Conservation (phyloP, 1,139 yeast species). For the Eremothecium coryli region DNA sequence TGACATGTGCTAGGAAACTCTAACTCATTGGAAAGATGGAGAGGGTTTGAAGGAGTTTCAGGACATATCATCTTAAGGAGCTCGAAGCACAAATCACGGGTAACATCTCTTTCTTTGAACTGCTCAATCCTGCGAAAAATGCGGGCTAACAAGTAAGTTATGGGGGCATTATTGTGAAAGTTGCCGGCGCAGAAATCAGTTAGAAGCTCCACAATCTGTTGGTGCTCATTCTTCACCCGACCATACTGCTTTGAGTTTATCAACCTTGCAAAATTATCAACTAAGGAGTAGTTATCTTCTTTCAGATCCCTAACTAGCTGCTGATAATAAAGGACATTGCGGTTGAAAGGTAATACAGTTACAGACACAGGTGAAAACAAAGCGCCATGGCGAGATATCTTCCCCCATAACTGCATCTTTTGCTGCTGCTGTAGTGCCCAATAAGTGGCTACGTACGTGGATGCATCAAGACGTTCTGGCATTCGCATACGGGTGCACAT, state of each 20-base stretch:
- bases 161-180: conserved; percentile 15
- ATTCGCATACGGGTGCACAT: conserved; percentile 2
- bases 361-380: conserved; percentile 25
- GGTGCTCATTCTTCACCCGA: conserved; percentile 9
- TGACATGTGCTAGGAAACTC: conserved; percentile 15
- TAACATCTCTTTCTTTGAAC: conserved; percentile 22
- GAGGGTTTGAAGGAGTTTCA: conserved; percentile 13
- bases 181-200: conserved; percentile 25
- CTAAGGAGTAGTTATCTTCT: conserved; percentile 11
- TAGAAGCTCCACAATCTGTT: conserved; percentile 15
- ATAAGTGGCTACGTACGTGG: conserved; percentile 21
- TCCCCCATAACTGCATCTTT: conserved; percentile 25
- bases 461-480: conserved; percentile 11
- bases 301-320: conserved; percentile 12
- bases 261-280: conserved; percentile 14
- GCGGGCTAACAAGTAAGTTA: conserved; percentile 17
- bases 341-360: conserved; percentile 21
- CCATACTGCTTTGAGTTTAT: conserved; percentile 14
- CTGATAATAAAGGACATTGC: conserved; percentile 18
- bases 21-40: conserved; percentile 17
- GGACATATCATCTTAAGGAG: conserved; percentile 16
- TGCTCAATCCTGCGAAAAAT: conserved; percentile 20
- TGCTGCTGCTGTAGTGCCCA: conserved; percentile 27
- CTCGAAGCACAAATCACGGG: conserved; percentile 22
- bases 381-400: conserved; percentile 20